Evolutionary conservation across 192 early-diverging fungal species (phyloP).

Genomic region (Entomortierella parvispora): DNA sequence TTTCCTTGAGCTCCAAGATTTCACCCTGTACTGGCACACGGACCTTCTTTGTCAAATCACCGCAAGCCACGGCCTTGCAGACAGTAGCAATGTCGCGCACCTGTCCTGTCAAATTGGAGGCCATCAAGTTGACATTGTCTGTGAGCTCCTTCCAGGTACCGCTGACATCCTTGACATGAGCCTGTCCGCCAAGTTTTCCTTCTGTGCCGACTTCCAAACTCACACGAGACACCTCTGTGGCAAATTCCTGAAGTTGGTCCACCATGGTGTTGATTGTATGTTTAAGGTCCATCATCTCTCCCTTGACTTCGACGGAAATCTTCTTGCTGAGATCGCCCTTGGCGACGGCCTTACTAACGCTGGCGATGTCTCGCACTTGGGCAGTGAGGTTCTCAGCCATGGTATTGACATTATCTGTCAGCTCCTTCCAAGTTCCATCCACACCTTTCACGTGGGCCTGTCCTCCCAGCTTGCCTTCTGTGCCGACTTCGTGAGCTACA

Average conservation of each 20-base stretch:
- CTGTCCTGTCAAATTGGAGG: slow-evolving; percentile 55
- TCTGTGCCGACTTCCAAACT: slow-evolving; percentile 71
- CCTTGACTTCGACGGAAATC: slow-evolving; percentile 65
- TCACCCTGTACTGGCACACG: slow-evolving; percentile 67
- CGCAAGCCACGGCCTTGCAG: slow-evolving; percentile 69
- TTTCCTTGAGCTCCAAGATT: slow-evolving; percentile 71
- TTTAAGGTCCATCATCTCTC: slow-evolving; percentile 73
- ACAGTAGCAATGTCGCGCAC: slow-evolving; percentile 71
- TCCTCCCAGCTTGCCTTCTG: slow-evolving; percentile 66
- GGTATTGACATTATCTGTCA: slow-evolving; percentile 76
- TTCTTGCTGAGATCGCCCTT: slow-evolving; percentile 67
- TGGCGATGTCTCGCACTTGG: slow-evolving; percentile 71
- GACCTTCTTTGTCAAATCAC: slow-evolving; percentile 67
- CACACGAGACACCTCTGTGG: slow-evolving; percentile 70
- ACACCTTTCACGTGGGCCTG: slow-evolving; percentile 56
- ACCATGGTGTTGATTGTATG: slow-evolving; percentile 72
- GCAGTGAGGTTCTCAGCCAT: slow-evolving; percentile 74
- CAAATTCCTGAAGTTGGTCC: slow-evolving; percentile 69
- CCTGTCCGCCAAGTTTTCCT: slow-evolving; percentile 70
- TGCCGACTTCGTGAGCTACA: slow-evolving; percentile 70
- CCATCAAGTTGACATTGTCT: slow-evolving; percentile 60
- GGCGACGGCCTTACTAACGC: slow-evolving; percentile 71
- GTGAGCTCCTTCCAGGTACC: slow-evolving; percentile 74
- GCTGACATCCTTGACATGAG: slow-evolving; percentile 63
- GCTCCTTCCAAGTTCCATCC: slow-evolving; percentile 75